Percentiles rank a stretch among this genome's conserved stretches.
phyloP scores from a whole-genome alignment of 2,329 filamentous ascomycete genomes.

The Metarhizium album region DNA sequence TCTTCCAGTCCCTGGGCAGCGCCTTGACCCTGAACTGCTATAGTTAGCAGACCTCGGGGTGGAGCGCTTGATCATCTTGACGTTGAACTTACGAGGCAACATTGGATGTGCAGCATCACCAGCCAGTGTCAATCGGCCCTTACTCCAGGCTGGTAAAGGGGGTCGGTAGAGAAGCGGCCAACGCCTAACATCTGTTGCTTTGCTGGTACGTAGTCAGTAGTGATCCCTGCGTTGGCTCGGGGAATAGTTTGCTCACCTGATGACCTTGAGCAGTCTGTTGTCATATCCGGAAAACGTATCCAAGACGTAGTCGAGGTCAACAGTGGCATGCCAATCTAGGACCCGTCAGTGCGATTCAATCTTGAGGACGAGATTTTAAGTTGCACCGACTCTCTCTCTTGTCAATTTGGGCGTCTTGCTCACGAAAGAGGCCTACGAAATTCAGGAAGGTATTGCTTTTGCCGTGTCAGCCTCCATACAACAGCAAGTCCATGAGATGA shows the following conservation, averaged over 20 bases:
- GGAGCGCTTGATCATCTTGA: no score
- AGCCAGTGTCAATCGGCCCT: slow-evolving; percentile 20
- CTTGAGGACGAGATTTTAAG: background rate
- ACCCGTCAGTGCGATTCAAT: background rate
- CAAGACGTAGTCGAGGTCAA: slow-evolving; percentile 18
- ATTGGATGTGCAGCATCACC: slow-evolving; percentile 29
- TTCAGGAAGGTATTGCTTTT: slow-evolving; percentile 22
- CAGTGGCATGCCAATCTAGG: slow-evolving; percentile 21
- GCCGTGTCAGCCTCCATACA: background rate
- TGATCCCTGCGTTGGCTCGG: background rate
- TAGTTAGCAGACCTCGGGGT: background rate
- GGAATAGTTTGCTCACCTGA: slow-evolving; percentile 14
- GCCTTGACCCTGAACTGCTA: slow-evolving; percentile 27
- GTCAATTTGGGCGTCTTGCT: slow-evolving; percentile 11
- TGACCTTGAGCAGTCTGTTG: slow-evolving; percentile 15
- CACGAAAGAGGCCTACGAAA: slow-evolving; percentile 22
- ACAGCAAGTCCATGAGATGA: background rate
- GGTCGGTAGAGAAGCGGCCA: slow-evolving; percentile 25
- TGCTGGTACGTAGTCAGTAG: slow-evolving; percentile 12
- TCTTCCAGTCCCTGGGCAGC: slow-evolving; percentile 27
- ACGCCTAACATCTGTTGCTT: slow-evolving; percentile 22
- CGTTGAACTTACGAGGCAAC: slow-evolving; percentile 21
- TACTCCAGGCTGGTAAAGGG: slow-evolving; percentile 22
- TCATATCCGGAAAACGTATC: slow-evolving; percentile 18
- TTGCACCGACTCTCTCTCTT: slow-evolving; percentile 11